phyloP scores from a whole-genome alignment of 495 filamentous ascomycete genomes.

The Daldinia bambusicola region DNA sequence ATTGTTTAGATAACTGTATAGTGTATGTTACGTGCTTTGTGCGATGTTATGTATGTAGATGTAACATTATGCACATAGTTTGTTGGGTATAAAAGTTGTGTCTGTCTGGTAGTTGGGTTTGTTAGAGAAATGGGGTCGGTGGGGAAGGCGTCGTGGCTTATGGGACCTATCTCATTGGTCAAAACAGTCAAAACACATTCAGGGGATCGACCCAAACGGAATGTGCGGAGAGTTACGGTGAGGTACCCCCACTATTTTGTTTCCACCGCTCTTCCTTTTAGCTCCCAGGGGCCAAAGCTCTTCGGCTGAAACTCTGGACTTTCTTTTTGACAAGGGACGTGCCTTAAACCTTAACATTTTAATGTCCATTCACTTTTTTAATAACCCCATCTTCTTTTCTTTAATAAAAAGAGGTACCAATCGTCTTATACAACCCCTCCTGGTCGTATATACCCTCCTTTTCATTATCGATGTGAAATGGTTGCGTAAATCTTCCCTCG shows the following conservation, averaged over 20 bases:
- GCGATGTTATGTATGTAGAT: too few relatives aligned
- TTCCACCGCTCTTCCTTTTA: conserved; percentile 3
- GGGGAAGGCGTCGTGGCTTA: background rate
- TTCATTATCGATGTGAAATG: background rate
- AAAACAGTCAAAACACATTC: background rate
- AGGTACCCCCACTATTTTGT: background rate
- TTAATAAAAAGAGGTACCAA: background rate
- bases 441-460: conserved; percentile 1
- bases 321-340: background rate
- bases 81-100: background rate
- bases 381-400: background rate
- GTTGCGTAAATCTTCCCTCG: background rate
- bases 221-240: background rate
- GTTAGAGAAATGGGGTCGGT: background rate
- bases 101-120: background rate
- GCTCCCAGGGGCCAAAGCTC: background rate
- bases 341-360: background rate
- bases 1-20: too few relatives aligned
- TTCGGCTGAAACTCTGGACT: background rate
- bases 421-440: conserved; percentile 1
- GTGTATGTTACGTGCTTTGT: too few relatives aligned
- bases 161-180: background rate
- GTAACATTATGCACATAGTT: too few relatives aligned
- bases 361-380: background rate
- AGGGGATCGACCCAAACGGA: conserved; percentile 4